These are phyloP conservation scores for Vitis amurensis DNA, from an alignment of 164 flowering plant species.

Conservation along the genomic window DNA sequence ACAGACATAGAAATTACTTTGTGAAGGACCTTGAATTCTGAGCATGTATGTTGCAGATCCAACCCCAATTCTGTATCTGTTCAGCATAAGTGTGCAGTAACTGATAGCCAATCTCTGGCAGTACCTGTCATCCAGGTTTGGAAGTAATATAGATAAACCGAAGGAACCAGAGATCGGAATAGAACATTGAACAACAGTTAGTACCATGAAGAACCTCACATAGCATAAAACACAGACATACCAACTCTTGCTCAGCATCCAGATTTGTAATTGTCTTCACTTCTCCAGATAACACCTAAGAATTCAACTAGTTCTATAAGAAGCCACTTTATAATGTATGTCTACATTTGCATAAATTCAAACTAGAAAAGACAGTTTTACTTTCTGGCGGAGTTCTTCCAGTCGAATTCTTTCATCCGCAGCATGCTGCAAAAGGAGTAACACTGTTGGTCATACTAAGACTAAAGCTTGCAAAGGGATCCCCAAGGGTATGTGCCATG, in stretches of 20 bases:
- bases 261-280: slow-evolving; percentile 68
- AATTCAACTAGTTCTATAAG: slow-evolving; percentile 14
- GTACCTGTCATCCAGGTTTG: slow-evolving; percentile 37
- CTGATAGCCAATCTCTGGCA: slow-evolving; percentile 87
- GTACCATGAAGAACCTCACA: neutral
- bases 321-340: too few relatives aligned
- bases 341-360: neutral
- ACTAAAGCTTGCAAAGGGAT: neutral
- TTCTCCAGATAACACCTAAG: slow-evolving; percentile 82
- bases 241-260: slow-evolving; percentile 78
- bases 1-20: slow-evolving; percentile 45
- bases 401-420: slow-evolving; percentile 97
- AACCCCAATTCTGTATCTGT: slow-evolving; percentile 82
- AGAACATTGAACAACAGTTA: neutral
- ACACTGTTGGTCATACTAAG: neutral
- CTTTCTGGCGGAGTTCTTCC: slow-evolving; percentile 90
- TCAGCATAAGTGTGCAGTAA: slow-evolving; percentile 74
- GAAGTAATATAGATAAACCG: neutral
- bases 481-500: too few relatives aligned
- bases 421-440: slow-evolving; percentile 78
- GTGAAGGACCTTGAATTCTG: slow-evolving; percentile 56
- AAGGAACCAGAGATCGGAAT: too few relatives aligned
- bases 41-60: slow-evolving; percentile 79
- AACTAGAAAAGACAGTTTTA: slow-evolving; percentile 15
- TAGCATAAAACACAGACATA: slow-evolving; percentile 29